Evolutionary conservation across 768 basidiomycete species (phyloP), one percentile per base, ranked within the genome.

Genomic region (Candolleomyces aberdarensis): DNA sequence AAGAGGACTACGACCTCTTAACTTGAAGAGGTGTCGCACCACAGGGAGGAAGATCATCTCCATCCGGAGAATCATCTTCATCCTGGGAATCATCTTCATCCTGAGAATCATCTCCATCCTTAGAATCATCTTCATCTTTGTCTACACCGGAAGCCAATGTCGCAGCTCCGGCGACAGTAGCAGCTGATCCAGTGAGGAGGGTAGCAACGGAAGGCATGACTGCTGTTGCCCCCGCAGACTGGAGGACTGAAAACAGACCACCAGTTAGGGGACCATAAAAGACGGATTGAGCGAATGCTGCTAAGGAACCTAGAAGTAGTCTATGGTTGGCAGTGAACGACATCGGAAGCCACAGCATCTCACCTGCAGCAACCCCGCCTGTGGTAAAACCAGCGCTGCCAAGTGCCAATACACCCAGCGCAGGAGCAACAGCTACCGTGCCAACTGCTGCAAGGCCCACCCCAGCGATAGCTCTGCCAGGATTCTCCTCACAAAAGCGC

Each of bases 231-330:
- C 66, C 70, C 11, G 68, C 52, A 5, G 62, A 50, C 26, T 71
- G 68, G n/a, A 64, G 64, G 36, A 64, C 31, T 3, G 70, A 68
- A 20, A 71, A 71, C 9, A 64, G 20, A 0, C 70, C 70, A 1
- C 59, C 55, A 2, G 67, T 71, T 10, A 65, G 62, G 11, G 64
- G 65, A 14, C 68, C 61, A 55, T 64, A 65, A 49, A 63, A 36
- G 41, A 62, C 4, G 31, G 63, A 52, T 29, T 64, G 59, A 6
- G 63, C 56, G 0, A 39, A 44, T 11, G 65, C 61, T 1, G 66
- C 65, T n/a, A 64, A n/a, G 11, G 66, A 62, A 36, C 62, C 65
- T 69, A 44, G 13, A 56, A 26, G 41, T 22, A 20, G 43, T 11
- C 13, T n/a, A 8, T 48, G n/a, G 46, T 29, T n/a, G 10, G 5